phyloP scores from a whole-genome alignment of 148 eudicot genomes.

The Euryodendron excelsum region DNA sequence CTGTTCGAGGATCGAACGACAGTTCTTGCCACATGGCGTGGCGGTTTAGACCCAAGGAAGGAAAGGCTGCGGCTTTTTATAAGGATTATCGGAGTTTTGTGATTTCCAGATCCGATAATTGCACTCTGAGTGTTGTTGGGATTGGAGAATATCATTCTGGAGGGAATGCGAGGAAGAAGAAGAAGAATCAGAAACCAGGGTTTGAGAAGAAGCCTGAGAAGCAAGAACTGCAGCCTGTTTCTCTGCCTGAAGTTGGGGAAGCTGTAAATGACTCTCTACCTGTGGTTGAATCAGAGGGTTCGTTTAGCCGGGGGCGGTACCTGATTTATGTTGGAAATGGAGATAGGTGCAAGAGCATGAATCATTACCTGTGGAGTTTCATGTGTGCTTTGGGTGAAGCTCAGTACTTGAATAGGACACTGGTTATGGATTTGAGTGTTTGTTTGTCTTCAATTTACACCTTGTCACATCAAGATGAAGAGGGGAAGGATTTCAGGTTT shows the following conservation, averaged over 20 bases:
- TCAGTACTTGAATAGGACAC: conserved; percentile 84
- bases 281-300: conserved; percentile 66
- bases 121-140: conserved; percentile 57
- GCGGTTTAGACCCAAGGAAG: conserved; percentile 91
- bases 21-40: conserved; percentile 92
- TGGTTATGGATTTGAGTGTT: conserved; percentile 77
- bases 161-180: conserved; percentile 80
- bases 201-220: conserved; percentile 48
- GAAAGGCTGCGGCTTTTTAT: conserved; percentile 66
- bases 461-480: conserved; percentile 65
- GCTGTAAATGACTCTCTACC: conserved; percentile 78
- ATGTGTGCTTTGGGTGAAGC: conserved; percentile 97
- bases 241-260: conserved; percentile 73
- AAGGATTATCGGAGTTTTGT: conserved; percentile 81
- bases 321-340: conserved; percentile 79
- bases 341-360: conserved; percentile 93
- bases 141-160: conserved; percentile 92
- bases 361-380: conserved; percentile 91
- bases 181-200: conserved; percentile 48
- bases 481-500: conserved; percentile 90
- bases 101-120: conserved; percentile 60
- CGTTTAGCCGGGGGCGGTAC: conserved; percentile 67
- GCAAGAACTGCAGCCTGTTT: conserved; percentile 14
- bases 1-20: conserved; percentile 62
- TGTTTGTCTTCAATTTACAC: conserved; percentile 82